Evolutionary conservation across 2,329 filamentous ascomycete genomes (phyloP), one percentile per base, ranked within the genome.

Genomic region (Pseudogymnoascus sp.): DNA sequence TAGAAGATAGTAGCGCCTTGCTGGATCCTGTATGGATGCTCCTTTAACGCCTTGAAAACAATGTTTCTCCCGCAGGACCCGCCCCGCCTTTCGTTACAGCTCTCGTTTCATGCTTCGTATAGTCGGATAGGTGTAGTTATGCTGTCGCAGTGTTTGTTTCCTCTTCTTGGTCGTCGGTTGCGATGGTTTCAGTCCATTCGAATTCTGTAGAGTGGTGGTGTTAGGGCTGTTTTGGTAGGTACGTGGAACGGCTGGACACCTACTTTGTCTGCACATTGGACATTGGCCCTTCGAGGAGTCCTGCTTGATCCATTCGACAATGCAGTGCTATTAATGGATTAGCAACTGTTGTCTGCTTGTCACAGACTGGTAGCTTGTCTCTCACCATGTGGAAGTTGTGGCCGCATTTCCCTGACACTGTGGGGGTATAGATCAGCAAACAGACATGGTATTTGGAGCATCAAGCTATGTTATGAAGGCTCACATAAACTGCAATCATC

Each of bases 221-320:
- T 56, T 56, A 56, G 49, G 12, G 59, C 31, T 72, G 65, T 69
- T 68, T 68, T 63, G 65, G 61, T 31, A 61, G 34, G 23, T 16
- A 1, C 36, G 3, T 40, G 12, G 61, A 12, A 12, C 16, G 25
- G 28, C 14, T 31, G 18, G 7, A 40, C 31, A 72, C 81, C 70
- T 83, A 95, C 91, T 91, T 76, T 97, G 95, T 69, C 95, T 86
- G 74, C 95, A 99, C 95, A 99, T 97, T 28, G 95, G 95, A 74
- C 95, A 99, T 67, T 97, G 89, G 21, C 93, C 93, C 71, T 92
- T 93, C 28, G 93, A 90, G 11, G 91, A 88, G 67, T 97, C 95
- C 75, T 97, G 93, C 72, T 95, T 91, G 70, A 99, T 91, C 95
- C 95, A 99, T 72, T 92, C 90, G 70, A 89, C 82, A 70, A 99